These are phyloP conservation scores for Candida sp. DNA, from an alignment of 1,139 yeast species.

Conservation along the genomic window DNA sequence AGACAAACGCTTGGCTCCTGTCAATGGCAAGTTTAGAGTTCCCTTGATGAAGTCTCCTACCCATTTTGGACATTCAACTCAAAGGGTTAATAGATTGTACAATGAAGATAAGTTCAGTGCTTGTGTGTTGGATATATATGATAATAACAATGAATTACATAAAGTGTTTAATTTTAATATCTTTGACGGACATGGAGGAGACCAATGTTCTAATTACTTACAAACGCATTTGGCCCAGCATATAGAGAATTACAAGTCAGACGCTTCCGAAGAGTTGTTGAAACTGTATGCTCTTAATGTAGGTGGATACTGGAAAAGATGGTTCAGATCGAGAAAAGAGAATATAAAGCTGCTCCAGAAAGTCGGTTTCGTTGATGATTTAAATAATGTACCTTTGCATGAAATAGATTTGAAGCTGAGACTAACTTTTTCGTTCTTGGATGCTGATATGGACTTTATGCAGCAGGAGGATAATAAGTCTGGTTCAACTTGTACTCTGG, in stretches of 20 bases:
- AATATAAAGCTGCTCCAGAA: slow-evolving; percentile 42
- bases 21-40: slow-evolving; percentile 32
- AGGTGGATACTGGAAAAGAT: slow-evolving; percentile 89
- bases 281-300: slow-evolving; percentile 52
- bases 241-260: slow-evolving; percentile 49
- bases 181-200: slow-evolving; percentile 96
- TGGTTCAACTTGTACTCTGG: slow-evolving; percentile 87
- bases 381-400: slow-evolving; percentile 3
- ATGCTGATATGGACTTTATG: slow-evolving; percentile 49
- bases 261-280: slow-evolving; percentile 32
- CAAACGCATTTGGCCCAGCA: slow-evolving; percentile 49
- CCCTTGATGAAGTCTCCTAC: slow-evolving; percentile 67
- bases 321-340: slow-evolving; percentile 52
- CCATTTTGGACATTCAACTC: slow-evolving; percentile 76
- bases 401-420: slow-evolving; percentile 56
- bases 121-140: slow-evolving; percentile 43
- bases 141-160: slow-evolving; percentile 7
- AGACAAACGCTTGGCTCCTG: slow-evolving; percentile 13
- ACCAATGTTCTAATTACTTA: slow-evolving; percentile 64
- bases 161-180: slow-evolving; percentile 61
- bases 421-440: slow-evolving; percentile 58
- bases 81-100: slow-evolving; percentile 70
- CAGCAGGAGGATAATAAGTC: slow-evolving; percentile 34
- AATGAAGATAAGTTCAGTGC: slow-evolving; percentile 83
- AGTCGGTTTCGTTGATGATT: slow-evolving; percentile 14